Evolutionary conservation across 768 basidiomycete species (phyloP).

Genomic region (Cubamyces lactineus): DNA sequence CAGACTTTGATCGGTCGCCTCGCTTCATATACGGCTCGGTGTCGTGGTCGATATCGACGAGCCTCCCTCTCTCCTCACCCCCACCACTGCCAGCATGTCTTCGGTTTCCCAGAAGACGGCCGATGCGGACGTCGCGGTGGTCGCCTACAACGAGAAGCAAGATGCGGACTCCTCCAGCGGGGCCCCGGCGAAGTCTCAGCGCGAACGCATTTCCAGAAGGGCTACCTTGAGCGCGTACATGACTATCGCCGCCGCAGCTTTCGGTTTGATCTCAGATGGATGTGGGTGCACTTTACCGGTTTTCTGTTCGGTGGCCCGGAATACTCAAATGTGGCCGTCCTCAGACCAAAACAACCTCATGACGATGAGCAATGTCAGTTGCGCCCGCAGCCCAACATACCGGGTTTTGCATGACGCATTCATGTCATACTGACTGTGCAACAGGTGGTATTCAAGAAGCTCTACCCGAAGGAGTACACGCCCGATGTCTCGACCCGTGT

Average conservation of each 20-base stretch:
- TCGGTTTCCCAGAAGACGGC: slow-evolving; percentile 3
- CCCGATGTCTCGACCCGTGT: slow-evolving; percentile 65
- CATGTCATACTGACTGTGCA: slow-evolving; percentile 1
- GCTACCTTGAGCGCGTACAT: slow-evolving; percentile 60
- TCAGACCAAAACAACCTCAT: slow-evolving; percentile 72
- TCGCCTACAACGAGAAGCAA: slow-evolving; percentile 2
- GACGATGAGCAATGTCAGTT: slow-evolving; percentile 65
- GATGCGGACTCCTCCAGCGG: not conserved
- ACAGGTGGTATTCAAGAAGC: slow-evolving; percentile 64
- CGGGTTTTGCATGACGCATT: not conserved
- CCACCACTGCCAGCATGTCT: slow-evolving; percentile 8
- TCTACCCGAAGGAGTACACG: slow-evolving; percentile 69
- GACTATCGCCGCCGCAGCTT: slow-evolving; percentile 65
- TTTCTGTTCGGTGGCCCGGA: not conserved
- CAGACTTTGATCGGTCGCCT: slow-evolving; percentile 10
- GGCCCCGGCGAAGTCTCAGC: slow-evolving; percentile 1
- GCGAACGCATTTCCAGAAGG: slow-evolving; percentile 34
- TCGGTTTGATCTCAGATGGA: slow-evolving; percentile 55
- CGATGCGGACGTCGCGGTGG: slow-evolving; percentile 14
- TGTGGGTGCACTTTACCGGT: slow-evolving; percentile 26
- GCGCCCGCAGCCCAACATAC: not conserved
- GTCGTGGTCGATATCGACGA: not conserved
- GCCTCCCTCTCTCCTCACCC: slow-evolving; percentile 10
- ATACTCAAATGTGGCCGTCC: slow-evolving; percentile 1
- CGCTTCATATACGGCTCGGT: slow-evolving; percentile 13